phyloP scores from a whole-genome alignment of 345 rosid species.

The Lenwebbia sp. region DNA sequence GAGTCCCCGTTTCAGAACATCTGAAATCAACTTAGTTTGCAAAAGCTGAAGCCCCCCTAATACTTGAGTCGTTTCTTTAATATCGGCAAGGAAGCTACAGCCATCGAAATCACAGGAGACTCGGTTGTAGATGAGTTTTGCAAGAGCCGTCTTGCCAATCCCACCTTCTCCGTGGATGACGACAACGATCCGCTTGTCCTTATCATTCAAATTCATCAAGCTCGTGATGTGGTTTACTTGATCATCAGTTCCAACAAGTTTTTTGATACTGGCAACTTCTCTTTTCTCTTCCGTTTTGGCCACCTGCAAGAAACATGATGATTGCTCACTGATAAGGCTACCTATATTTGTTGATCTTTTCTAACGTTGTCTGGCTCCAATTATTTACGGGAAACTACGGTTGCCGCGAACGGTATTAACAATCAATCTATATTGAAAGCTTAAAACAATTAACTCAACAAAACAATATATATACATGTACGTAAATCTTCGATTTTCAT shows the following conservation, averaged over 20 bases:
- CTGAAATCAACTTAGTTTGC: not conserved
- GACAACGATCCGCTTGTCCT: not conserved
- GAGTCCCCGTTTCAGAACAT: not conserved
- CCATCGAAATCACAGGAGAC: constrained; percentile 13
- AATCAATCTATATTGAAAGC: not conserved
- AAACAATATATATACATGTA: no score
- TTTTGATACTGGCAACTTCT: not conserved
- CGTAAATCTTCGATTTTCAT: no score
- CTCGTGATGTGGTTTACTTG: not conserved
- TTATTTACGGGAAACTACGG: no score
- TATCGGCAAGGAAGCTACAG: constrained; percentile 16
- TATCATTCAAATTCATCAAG: not conserved
- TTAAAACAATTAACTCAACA: no score
- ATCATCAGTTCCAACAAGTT: fast-evolving
- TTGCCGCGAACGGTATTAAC: not conserved
- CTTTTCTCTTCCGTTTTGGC: not conserved
- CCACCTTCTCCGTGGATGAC: not conserved
- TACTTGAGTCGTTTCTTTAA: not conserved
- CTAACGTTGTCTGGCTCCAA: no score
- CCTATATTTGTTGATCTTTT: no score
- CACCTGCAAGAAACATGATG: not conserved
- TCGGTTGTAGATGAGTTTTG: constrained; percentile 9
- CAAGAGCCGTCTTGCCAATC: constrained; percentile 4
- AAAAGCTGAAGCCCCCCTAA: not conserved
- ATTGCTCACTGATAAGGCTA: not conserved